Percentiles rank a stretch among this genome's conserved stretches.
Conservation (phyloP, 352 stramenopile genomes). For the Pythium insidiosum region DNA sequence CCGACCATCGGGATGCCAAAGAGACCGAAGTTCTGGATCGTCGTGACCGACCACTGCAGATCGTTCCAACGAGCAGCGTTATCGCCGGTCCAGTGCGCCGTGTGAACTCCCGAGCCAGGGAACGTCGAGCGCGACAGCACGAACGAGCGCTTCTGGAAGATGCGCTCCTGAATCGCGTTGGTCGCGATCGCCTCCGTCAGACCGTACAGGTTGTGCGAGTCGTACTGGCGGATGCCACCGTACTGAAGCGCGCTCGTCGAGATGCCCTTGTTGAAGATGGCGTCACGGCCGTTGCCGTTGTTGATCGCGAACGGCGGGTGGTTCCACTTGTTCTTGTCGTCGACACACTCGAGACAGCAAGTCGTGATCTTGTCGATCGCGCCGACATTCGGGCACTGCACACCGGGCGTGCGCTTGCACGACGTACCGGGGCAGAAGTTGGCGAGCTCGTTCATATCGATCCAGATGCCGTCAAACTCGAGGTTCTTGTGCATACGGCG, state of each 20-base stretch:
- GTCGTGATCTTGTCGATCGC: constrained; percentile 26
- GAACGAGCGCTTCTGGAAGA: constrained; percentile 55
- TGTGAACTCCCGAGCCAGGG: constrained; percentile 43
- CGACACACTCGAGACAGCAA: constrained; percentile 33
- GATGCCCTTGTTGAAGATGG: constrained; percentile 56
- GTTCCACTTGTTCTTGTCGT: constrained; percentile 41
- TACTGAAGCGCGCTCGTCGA: constrained; percentile 49
- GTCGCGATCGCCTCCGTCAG: constrained; percentile 68
- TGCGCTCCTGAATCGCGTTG: constrained; percentile 32
- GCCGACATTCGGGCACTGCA: constrained; percentile 25
- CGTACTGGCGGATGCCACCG: constrained; percentile 50
- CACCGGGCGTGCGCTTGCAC: constrained; percentile 24
- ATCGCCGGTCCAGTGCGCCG: constrained; percentile 74
- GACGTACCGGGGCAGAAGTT: constrained; percentile 57
- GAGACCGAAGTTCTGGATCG: constrained; percentile 64
- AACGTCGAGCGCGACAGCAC: constrained; percentile 70
- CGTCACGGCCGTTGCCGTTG: constrained; percentile 27
- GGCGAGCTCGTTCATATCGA: constrained; percentile 86
- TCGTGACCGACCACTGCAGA: constrained; percentile 52
- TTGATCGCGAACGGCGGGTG: constrained; percentile 52
- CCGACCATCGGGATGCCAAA: constrained; percentile 81
- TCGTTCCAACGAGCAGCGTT: constrained; percentile 77
- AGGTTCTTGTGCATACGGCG: constrained; percentile 36
- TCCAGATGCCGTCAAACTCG: constrained; percentile 71
- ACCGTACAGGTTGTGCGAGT: constrained; percentile 79